phyloP scores from a whole-genome alignment of 2,329 filamentous ascomycete species.

The Phialophora macrospora region DNA sequence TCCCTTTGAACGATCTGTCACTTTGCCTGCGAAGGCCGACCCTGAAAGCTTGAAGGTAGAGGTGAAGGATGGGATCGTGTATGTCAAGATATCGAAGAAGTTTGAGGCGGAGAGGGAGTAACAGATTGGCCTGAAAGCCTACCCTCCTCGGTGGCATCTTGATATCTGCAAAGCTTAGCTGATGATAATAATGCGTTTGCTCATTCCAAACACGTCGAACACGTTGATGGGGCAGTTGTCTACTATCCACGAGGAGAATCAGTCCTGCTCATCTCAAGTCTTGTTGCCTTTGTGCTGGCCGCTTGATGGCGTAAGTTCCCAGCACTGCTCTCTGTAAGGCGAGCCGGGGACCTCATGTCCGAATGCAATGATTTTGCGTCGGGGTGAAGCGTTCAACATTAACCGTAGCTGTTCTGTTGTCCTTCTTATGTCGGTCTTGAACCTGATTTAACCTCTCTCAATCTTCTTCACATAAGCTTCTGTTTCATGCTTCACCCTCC shows the following conservation, averaged over 20 bases:
- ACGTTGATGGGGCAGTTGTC: neutral
- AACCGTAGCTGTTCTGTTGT: conserved; percentile 2
- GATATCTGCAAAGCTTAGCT: neutral
- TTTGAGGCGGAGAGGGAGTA: neutral
- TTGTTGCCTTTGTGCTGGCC: neutral
- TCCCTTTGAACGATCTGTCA: conserved; percentile 26
- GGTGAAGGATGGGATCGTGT: conserved; percentile 22
- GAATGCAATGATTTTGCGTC: neutral
- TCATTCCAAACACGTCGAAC: neutral
- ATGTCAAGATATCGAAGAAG: conserved; percentile 15
- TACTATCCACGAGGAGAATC: neutral
- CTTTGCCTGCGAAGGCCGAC: conserved; percentile 18
- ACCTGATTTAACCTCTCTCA: conserved; percentile 1
- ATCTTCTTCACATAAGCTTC: neutral
- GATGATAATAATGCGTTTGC: neutral
- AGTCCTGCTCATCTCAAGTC: neutral
- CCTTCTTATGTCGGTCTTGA: neutral
- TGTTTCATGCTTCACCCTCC: neutral
- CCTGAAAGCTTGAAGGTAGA: conserved; percentile 12
- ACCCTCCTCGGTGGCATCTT: no score
- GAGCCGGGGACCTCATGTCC: neutral
- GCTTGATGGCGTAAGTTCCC: neutral
- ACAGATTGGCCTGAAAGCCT: neutral
- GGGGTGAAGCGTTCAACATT: neutral
- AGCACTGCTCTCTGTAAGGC: neutral